Base-by-base conservation (phyloP, 1,284 basidiomycete genomes). In the Pyrrhoderma noxium region DNA sequence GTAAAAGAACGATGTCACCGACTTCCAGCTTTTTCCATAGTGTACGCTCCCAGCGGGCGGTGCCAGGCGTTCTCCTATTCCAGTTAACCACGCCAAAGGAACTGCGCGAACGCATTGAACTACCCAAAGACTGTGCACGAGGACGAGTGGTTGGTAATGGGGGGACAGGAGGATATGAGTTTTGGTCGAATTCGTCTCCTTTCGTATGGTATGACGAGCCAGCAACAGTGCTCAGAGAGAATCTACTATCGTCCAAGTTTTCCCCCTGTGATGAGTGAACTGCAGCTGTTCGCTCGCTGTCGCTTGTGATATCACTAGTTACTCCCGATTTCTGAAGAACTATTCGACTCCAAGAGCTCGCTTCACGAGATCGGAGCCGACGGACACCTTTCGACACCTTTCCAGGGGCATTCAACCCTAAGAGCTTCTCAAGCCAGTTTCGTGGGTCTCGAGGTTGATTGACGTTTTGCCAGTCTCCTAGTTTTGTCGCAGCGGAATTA, bases 11-110 rank as follows among this genome's bases (percentile, higher is more conserved):
- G 21, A 98, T 70, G 64, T 98, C 95, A n/a, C 95, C 95, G 3
- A 97, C 94, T 66, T 96, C 93, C 45, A 99, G 75, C 72, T 98
- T 97, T 74, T 98, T 98, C 95, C 95, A 99, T 1, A 98, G 71
- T 2, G 95, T 98, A 52, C 93, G 75, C 64, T 97, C 94, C 94
- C 94, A 98, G 23, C 79, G 75, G 0, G 90, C 85, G 0, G 83
- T 79, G 0, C 92, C 93, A 0, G 75, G 70, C 1, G 77, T 72
- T 27, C 78, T 79, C 47, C 80, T 79, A 43, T 69, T 71, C 75
- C 85, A 92, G 66, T 96, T 88, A 16, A 96, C 70, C 8, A 91
- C 91, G 4, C 91, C 90, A 61, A 39, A 52, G 22, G 51, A 53
- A 3, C 13, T 40, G 16, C 52, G 34, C 16, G 39, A 14, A 34